These are phyloP conservation scores for Fomitiporia mediterranea DNA, from an alignment of 1,284 basidiomycete genomes.

Conservation along the genomic window DNA sequence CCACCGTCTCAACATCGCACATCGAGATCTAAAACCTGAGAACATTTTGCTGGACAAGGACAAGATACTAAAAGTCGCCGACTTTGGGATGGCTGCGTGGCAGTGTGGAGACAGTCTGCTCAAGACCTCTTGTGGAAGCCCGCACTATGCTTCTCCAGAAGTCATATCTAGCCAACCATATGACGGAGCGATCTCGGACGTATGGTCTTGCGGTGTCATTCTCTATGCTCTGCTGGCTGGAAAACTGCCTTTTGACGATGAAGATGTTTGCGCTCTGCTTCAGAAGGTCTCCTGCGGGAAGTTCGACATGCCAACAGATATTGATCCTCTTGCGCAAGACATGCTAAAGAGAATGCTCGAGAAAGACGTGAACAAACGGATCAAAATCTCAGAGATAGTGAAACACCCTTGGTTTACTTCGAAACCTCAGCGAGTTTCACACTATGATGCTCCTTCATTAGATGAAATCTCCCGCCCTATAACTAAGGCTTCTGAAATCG, in stretches of 20 bases:
- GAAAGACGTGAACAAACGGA: constrained; percentile 76
- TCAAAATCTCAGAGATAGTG: constrained; percentile 86
- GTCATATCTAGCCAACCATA: constrained; percentile 85
- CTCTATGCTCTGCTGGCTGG: constrained; percentile 92
- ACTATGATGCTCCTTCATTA: constrained; percentile 58
- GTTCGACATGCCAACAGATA: constrained; percentile 80
- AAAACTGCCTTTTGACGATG: constrained; percentile 90
- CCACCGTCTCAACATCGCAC: constrained; percentile 95
- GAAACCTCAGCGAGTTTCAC: constrained; percentile 45
- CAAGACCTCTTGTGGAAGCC: constrained; percentile 91
- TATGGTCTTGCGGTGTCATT: constrained; percentile 98
- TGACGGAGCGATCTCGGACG: constrained; percentile 86
- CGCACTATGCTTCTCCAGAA: constrained; percentile 98
- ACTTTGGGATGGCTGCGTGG: constrained; percentile 99
- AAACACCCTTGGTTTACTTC: constrained; percentile 87
- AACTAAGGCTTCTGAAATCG: constrained; percentile 59
- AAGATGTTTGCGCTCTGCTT: constrained; percentile 71
- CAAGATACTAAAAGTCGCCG: constrained; percentile 93
- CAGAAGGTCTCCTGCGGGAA: constrained; percentile 82
- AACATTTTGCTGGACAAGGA: constrained; percentile 86
- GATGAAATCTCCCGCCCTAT: constrained; percentile 68
- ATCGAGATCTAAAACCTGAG: constrained; percentile 97
- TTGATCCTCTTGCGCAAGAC: constrained; percentile 76
- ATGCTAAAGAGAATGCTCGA: constrained; percentile 87
- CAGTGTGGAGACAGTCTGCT: constrained; percentile 67